Evolutionary conservation across 139 green algal species (phyloP), one percentile per base, ranked within the genome.

Genomic region (Desmodesmus armatus): DNA sequence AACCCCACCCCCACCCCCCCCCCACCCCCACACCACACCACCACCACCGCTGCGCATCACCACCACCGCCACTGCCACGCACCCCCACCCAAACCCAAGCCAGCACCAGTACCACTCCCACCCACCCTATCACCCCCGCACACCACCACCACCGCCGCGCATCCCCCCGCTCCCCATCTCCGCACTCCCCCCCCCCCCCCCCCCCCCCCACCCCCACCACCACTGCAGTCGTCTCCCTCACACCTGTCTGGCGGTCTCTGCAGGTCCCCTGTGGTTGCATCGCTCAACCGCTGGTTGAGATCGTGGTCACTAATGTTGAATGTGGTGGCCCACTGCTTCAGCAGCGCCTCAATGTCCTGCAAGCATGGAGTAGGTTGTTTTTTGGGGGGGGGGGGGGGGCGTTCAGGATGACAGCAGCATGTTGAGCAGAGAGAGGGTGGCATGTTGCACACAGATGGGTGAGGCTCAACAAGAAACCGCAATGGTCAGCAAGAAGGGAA

Each of bases 201-300:
- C n/a, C n/a, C n/a, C n/a, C n/a, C n/a, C n/a, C n/a, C n/a, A n/a
- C n/a, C n/a, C n/a, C n/a, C n/a, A n/a, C n/a, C n/a, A n/a, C n/a
- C n/a, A n/a, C n/a, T n/a, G n/a, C n/a, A n/a, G n/a, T 69, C 25
- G 9, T 40, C 9, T 40, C 2, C 25, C 6, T 3, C 76, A 5
- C 33, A 82, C 76, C 76, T 82, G 40, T 82, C 76, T 41, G 76
- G 76, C 27, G 76, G 76, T 44, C 76, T 43, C n/a, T 82, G 76
- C 33, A 82, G 55, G 7, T 72, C 55, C 0, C 76, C 76, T 5
- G 35, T 72, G 37, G 76, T 82, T 35, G 76, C 76, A 66, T 82
- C 76, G 21, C 15, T 66, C 23, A 80, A 31, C 19, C 73, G 53
- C 47, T 82, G 76, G 55, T 72, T 82, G 5, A 82, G 55, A 43